Conservation (phyloP, 495 filamentous ascomycete genomes). For the Xeromyces bisporus region DNA sequence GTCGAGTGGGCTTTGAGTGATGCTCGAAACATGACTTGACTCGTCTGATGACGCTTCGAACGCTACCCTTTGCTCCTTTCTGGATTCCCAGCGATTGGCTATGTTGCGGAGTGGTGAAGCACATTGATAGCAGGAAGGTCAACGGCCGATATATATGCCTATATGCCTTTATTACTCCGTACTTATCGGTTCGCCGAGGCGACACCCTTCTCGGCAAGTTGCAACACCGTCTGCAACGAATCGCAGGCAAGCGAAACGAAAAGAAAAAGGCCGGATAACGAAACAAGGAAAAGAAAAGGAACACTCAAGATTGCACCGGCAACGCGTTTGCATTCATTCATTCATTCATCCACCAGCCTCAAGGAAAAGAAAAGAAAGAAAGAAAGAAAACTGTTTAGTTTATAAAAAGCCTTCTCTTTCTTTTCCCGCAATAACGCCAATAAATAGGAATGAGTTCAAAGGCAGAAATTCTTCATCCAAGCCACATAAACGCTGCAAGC, state of each 20-base stretch:
- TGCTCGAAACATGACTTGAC: conserved; percentile 22
- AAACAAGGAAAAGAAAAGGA: conserved; percentile 1
- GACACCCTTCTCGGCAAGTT: too few relatives aligned
- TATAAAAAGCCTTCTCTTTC: too few relatives aligned
- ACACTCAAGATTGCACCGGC: conserved; percentile 1
- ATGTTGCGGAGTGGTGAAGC: background rate
- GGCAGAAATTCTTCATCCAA: too few relatives aligned
- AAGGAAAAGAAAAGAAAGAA: background rate
- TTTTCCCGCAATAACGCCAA: too few relatives aligned
- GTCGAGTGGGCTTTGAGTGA: conserved; percentile 8
- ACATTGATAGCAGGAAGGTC: background rate
- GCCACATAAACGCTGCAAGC: too few relatives aligned
- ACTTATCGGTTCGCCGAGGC: too few relatives aligned
- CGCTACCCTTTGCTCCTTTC: conserved; percentile 18
- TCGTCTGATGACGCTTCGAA: conserved; percentile 22
- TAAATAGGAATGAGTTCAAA: too few relatives aligned
- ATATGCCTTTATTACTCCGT: too few relatives aligned
- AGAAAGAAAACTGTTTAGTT: too few relatives aligned
- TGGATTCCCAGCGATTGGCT: background rate
- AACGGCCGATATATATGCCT: background rate
- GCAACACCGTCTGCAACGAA: too few relatives aligned
- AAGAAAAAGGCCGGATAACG: conserved; percentile 1
- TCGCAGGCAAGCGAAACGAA: conserved; percentile 1
- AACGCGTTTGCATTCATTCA: conserved; percentile 1
- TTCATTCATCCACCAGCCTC: background rate